Evolutionary conservation across 441 rosid genomes (phyloP), one percentile per base, ranked within the genome.

Genomic region (Corymbia citriodora): DNA sequence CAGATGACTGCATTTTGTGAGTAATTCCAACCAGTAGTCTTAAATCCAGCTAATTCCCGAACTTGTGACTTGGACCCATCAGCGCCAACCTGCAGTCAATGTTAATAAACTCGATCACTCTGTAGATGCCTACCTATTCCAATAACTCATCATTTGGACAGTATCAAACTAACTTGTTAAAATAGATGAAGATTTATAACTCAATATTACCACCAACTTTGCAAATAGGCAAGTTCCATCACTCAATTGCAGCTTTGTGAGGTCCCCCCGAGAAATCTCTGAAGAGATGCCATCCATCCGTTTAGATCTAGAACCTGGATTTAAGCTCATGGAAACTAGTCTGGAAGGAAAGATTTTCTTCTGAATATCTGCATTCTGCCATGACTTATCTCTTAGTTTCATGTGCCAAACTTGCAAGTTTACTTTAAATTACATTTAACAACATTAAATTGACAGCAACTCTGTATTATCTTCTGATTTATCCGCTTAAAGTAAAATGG

Each of bases 11-110:
- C 99, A 93, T 96, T 96, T 92, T 98, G 99, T 19, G 96, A 94
- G 93, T 98, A 98, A 92, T 94, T 95, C 99, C 99, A 97, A 82
- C 99, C 98, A 3, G 95, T 96, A 87, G 97, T 96, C 91, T 94
- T 94, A 91, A 98, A 94, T 90, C 98, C 98, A 55, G 98, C 95
- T 88, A 98, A 92, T 87, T 96, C 98, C 93, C 99, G 95, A 82
- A 98, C 99, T 70, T 91, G 95, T 27, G 99, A 98, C 93, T 96
- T 98, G 88, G 94, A 95, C 89, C 99, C 99, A 95, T 98, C 99
- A 52, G 99, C 97, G 88, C 99, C 99, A 72, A 98, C 99, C 99
- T 97, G 94, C 90, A 92, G 89, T 31, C 63, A 91, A 90, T 33
- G 57, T 87, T 91, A 88, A 36, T 89, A 88, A 87, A 90, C 63